These are phyloP conservation scores for Acarospora socialis DNA, from an alignment of 2,329 filamentous ascomycete genomes.

Conservation along the genomic window DNA sequence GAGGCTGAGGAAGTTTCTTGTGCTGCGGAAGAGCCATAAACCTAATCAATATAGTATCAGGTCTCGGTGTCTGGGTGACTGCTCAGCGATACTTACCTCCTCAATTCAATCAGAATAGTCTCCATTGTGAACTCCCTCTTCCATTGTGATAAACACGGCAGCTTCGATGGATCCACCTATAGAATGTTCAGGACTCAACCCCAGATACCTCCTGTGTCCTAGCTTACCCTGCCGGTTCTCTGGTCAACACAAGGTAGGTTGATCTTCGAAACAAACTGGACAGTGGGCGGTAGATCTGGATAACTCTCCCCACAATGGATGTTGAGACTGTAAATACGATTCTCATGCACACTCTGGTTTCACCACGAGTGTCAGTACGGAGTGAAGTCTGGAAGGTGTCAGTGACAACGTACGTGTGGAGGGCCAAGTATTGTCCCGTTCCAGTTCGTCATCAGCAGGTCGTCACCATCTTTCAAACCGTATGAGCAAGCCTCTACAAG, in stretches of 20 bases:
- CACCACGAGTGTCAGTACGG: not conserved
- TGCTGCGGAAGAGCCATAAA: constrained; percentile 85
- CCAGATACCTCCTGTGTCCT: not conserved
- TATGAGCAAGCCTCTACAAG: constrained; percentile 83
- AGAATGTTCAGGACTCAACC: constrained; percentile 1
- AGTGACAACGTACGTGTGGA: constrained; percentile 57
- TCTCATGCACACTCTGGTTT: constrained; percentile 78
- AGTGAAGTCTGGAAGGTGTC: not conserved
- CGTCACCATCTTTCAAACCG: constrained; percentile 83
- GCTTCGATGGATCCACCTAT: constrained; percentile 66
- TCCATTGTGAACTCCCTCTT: constrained; percentile 91
- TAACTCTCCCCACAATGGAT: constrained; percentile 89
- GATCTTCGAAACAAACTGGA: constrained; percentile 87
- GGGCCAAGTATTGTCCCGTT: constrained; percentile 95
- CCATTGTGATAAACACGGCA: constrained; percentile 81
- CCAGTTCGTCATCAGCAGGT: constrained; percentile 96
- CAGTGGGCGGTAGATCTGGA: constrained; percentile 73
- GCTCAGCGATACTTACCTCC: constrained; percentile 41
- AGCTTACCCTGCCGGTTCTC: constrained; percentile 54
- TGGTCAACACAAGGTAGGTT: constrained; percentile 90
- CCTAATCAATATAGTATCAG: constrained; percentile 34
- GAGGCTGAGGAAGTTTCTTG: constrained; percentile 90
- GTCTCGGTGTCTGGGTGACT: constrained; percentile 20
- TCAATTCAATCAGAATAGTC: constrained; percentile 73
- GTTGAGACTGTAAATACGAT: constrained; percentile 95